Evolutionary conservation across 176 grass and related monocot species (phyloP), one percentile per base, ranked within the genome.

Genomic region (Bolboschoenus planiculmis): DNA sequence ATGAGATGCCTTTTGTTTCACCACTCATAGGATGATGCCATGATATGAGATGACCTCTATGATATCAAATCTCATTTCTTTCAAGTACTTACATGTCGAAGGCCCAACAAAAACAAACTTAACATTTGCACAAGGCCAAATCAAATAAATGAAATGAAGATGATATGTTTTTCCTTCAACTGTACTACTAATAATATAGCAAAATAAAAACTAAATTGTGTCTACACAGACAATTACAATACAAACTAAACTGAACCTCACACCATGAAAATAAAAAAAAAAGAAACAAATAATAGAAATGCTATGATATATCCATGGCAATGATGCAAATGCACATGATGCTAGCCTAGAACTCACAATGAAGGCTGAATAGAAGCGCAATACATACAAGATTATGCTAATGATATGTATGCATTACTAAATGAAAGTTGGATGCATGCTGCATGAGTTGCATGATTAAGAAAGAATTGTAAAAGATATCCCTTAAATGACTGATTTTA

Each of bases 391-490:
- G 24, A 51, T 53, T 53, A 77, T 51, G 72, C 72, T 77, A 51
- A 77, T 77, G 46, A 77, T 26, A 77, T 77, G 72, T 77, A 77
- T 77, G 72, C 13, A 24, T 60, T 43, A 80, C 78, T 80, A 39
- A 13, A 80, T 82, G 58, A 46, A 44, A 78, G 35, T 79, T 79
- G 29, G 85, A 87, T 89, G 83, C 57, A 77, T 82, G 83, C 82
- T 40, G 87, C 81, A 86, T 86, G 84, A 90, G 85, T 90, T 91
- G 87, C 93, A 93, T 83, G 87, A 93, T 88, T 83, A 13, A 81
- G 90, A 84, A 77, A 81, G 85, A 86, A 81, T 83, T 88, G 72
- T 79, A 86, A 89, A 85, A 92, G 89, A 93, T 82, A 70, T 88
- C 83, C 87, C 90, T 75, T 92, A 63, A 77, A 54, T 83, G 36